Base-by-base conservation (phyloP, 1,139 yeast species). In the Suhomyces wounanorum region DNA sequence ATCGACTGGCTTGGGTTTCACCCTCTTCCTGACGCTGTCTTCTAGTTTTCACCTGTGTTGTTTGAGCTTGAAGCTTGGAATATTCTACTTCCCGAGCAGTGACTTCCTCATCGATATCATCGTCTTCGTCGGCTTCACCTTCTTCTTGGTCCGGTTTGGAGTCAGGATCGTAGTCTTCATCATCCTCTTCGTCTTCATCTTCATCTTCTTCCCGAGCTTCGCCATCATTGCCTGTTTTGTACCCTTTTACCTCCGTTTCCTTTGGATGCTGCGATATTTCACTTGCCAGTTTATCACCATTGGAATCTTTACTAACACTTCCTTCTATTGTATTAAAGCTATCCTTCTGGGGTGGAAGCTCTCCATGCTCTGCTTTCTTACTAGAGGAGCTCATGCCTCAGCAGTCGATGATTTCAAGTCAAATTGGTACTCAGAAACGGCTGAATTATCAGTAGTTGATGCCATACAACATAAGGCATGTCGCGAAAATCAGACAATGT, bases 111-210 rank as follows among this genome's bases (percentile, higher is more conserved):
- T 56, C 61, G 11, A 59, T 63, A 14, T 59, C 64, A 7, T 61
- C 68, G 8, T 63, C 67, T 14, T 60, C 68, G 2, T 63, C 67
- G 3, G 52, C 64, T 10, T 57, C 61, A 1, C 55, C 60, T 10
- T 57, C 60, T 1, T 51, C 52, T 13, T 49, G 48, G 43, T 62
- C 62, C n/a, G 63, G 65, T 9, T 68, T 70, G 14, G 87, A 87
- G 51, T 79, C 79, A 63, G 78, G 85, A 57, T 85, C 89, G 48
- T 82, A 87, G 53, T 84, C 88, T 40, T 84, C 89, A 47, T 83
- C 85, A 56, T 84, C 89, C 40, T 77, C 72, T 52, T 83, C 82
- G 4, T 61, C 66, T 8, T 58, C 65, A 30, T 57, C 63, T 14
- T 55, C 59, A 4, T 53, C 63, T 1, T 45, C 46, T 8, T 38